Base-by-base conservation (phyloP, 352 stramenopile genomes). In the Thraustochytrium sp. region DNA sequence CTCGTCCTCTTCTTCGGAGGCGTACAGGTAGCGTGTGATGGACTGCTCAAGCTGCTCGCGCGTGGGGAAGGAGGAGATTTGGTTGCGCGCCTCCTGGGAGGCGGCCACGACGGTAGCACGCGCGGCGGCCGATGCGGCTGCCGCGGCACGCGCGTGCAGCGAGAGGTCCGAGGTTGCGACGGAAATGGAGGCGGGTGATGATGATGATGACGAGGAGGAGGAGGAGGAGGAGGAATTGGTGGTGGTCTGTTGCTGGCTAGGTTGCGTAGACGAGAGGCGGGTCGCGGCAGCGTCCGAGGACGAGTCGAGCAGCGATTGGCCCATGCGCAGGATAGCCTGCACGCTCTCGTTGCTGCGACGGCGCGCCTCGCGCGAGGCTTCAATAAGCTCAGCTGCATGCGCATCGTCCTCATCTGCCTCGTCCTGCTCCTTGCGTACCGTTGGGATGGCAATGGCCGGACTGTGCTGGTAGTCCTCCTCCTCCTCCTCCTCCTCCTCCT, bases 1-100 rank as follows among this genome's bases (percentile, higher is more conserved):
- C 2, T 72, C 59, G 40, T 31, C 8, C 11, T 72, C 59, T 13
- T 31, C 46, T 5, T 72, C 59, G 46, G 29, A 11, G 1, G 26
- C 59, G 40, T 34, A 26, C 9, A 72, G 59, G n/a, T 34, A 72
- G 40, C n/a, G 59, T 4, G 59, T 72, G 9, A 72, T 11, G 23
- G 59, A 72, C 40, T 72, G 59, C 40, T 72, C 59, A 31, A 72
- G 59, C 59, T 72, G 59, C 40, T 72, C 59, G 11, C 59, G 59
- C 18, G 59, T 49, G 40, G 59, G 59, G 26, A 72, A 72, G 2
- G 59, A 72, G 59, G 59, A 49, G 8, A 31, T 72, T 44, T 72
- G 59, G 46, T 44, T 49, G 8, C 40, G 59, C 9, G 59, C 59
- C 1, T 72, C 26, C 21, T 72, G 59, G 13, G 34, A 16, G 16